Evolutionary conservation across 768 basidiomycete genomes (phyloP).

Genomic region (Boletus huronensis): DNA sequence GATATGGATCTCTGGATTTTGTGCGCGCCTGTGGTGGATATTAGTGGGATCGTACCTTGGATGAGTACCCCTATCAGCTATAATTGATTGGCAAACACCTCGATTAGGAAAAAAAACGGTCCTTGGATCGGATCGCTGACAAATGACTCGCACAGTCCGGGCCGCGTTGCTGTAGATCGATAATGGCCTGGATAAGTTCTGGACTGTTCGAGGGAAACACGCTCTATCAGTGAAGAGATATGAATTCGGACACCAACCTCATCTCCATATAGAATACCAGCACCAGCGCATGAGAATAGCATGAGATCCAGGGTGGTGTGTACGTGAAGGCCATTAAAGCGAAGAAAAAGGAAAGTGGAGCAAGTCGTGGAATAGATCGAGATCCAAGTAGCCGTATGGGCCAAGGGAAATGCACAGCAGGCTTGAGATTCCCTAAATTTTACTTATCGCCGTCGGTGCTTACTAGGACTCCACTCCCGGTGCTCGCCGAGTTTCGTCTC

Average conservation of each 20-base stretch:
- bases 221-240: not conserved
- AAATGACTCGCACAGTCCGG: not conserved
- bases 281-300: not conserved
- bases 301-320: not conserved
- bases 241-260: not conserved
- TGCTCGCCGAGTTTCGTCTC: not conserved
- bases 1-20: not conserved
- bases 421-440: not conserved
- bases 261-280: not conserved
- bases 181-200: not conserved
- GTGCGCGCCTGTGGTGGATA: constrained; percentile 1
- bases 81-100: constrained; percentile 1
- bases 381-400: not conserved
- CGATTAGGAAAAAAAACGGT: not conserved
- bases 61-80: not conserved
- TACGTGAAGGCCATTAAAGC: not conserved
- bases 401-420: not conserved
- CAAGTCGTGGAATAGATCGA: not conserved
- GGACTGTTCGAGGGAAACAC: not conserved
- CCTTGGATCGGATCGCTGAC: not conserved
- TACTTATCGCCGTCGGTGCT: not conserved
- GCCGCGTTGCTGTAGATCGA: not conserved
- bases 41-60: constrained; percentile 3
- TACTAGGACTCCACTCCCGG: not conserved
- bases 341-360: not conserved